These are phyloP conservation scores for Cyphellophora europaea DNA, from an alignment of 2,329 filamentous ascomycete species.

Conservation along the genomic window DNA sequence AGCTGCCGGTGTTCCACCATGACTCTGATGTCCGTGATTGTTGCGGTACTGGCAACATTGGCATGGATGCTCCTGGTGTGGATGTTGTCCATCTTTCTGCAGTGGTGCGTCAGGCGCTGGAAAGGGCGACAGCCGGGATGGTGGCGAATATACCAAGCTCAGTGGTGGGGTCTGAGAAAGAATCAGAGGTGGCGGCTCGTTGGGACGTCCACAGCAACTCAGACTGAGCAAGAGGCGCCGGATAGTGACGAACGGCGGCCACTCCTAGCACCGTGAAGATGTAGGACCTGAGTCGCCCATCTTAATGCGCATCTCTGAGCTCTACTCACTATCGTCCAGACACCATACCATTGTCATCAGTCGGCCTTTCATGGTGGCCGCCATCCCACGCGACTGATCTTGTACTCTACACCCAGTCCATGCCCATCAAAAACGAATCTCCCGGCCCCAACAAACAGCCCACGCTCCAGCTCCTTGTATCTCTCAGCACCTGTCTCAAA, in stretches of 20 bases:
- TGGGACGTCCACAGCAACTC: background rate
- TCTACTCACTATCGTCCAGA: background rate
- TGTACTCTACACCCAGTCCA: conserved; percentile 28
- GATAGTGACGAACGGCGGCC: background rate
- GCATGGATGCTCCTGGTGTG: conserved; percentile 57
- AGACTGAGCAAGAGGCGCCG: background rate
- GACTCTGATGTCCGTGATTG: conserved; percentile 27
- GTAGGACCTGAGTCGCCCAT: too few relatives aligned
- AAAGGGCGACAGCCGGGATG: conserved; percentile 11
- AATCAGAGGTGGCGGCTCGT: background rate
- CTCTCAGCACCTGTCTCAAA: conserved; percentile 33
- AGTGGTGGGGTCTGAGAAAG: conserved; percentile 1
- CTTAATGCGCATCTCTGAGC: background rate
- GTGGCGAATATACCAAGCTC: conserved; percentile 13
- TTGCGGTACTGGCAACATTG: conserved; percentile 31
- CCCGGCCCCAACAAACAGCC: conserved; percentile 31
- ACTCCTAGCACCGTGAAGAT: background rate
- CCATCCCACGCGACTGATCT: conserved; percentile 27
- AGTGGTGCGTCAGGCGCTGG: conserved; percentile 8
- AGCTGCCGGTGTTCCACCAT: conserved; percentile 32
- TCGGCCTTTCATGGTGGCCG: background rate
- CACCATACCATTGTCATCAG: background rate
- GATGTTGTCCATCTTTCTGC: conserved; percentile 64
- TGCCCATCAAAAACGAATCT: conserved; percentile 24
- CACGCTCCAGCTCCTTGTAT: conserved; percentile 31